Conservation (phyloP, 352 stramenopile genomes). For the Discostella stelligera region DNA sequence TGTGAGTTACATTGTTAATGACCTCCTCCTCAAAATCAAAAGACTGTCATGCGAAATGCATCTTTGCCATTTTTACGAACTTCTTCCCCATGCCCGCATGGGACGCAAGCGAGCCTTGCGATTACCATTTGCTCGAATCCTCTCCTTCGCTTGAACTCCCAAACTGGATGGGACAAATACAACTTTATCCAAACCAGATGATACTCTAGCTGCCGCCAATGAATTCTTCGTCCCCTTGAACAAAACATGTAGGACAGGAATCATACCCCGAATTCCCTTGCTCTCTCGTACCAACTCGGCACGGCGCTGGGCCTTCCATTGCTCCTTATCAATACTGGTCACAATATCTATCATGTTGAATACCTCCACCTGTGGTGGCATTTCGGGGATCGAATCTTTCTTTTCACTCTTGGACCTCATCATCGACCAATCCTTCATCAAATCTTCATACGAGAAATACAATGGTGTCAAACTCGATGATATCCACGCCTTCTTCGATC, state of each 20-base stretch:
- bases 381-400: constrained; percentile 47
- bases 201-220: not conserved
- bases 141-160: constrained; percentile 64
- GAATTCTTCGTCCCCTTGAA: constrained; percentile 24
- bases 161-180: constrained; percentile 72
- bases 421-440: constrained; percentile 60
- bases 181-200: constrained; percentile 57
- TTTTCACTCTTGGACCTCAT: constrained; percentile 49
- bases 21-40: too few relatives aligned
- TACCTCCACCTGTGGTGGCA: constrained; percentile 65
- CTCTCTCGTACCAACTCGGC: constrained; percentile 27
- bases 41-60: too few relatives aligned
- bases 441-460: constrained; percentile 82
- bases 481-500: constrained; percentile 24
- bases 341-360: constrained; percentile 79
- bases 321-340: constrained; percentile 73
- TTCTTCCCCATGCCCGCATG: constrained; percentile 62
- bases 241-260: constrained; percentile 36
- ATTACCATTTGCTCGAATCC: constrained; percentile 61
- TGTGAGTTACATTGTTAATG: too few relatives aligned
- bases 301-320: constrained; percentile 37
- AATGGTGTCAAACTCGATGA: constrained; percentile 50
- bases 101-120: constrained; percentile 67
- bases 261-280: constrained; percentile 39
- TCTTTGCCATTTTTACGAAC: constrained; percentile 15